A percentile compares a stretch with the other conserved stretches of the same genome.
These are phyloP conservation scores for Verbena officinalis DNA, from an alignment of 257 asterid species.

Conservation along the genomic window DNA sequence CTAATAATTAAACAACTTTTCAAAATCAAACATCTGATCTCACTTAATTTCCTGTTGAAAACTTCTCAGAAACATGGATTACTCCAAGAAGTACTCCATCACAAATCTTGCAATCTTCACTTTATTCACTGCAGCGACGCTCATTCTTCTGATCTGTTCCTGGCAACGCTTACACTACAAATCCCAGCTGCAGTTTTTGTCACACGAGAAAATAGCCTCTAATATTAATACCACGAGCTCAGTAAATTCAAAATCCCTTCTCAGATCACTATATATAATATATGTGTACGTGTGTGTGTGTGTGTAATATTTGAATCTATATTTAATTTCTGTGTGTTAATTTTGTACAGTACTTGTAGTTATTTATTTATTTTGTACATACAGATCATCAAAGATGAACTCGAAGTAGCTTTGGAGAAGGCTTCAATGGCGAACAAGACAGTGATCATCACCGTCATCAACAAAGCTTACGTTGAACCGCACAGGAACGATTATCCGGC, in stretches of 20 bases:
- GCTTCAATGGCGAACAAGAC: slow-evolving; percentile 65
- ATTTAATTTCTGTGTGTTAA: too few relatives aligned
- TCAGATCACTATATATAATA: not conserved
- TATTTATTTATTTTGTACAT: too few relatives aligned
- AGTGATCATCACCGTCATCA: slow-evolving; percentile 58
- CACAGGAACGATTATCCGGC: slow-evolving; percentile 45
- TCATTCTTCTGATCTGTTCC: slow-evolving; percentile 34
- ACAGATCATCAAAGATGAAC: not conserved
- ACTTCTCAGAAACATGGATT: slow-evolving; percentile 29
- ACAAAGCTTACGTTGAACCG: slow-evolving; percentile 70
- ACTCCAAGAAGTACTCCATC: slow-evolving; percentile 38
- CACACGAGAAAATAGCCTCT: slow-evolving; percentile 24
- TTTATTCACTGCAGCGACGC: slow-evolving; percentile 28
- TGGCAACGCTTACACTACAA: slow-evolving; percentile 29
- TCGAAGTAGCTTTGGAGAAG: slow-evolving; percentile 40
- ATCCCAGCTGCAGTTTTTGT: not conserved
- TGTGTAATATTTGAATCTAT: too few relatives aligned
- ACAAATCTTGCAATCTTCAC: slow-evolving; percentile 37
- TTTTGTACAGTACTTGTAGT: too few relatives aligned
- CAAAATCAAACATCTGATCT: too few relatives aligned
- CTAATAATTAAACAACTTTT: too few relatives aligned
- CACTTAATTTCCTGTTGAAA: not conserved
- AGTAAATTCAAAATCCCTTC: not conserved
- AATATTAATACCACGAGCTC: too few relatives aligned
- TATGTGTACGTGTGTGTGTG: too few relatives aligned